Evolutionary conservation across 1,139 yeast species (phyloP), one percentile per base, ranked within the genome.

Genomic region (Yamadazyma kanchanaburiensis): DNA sequence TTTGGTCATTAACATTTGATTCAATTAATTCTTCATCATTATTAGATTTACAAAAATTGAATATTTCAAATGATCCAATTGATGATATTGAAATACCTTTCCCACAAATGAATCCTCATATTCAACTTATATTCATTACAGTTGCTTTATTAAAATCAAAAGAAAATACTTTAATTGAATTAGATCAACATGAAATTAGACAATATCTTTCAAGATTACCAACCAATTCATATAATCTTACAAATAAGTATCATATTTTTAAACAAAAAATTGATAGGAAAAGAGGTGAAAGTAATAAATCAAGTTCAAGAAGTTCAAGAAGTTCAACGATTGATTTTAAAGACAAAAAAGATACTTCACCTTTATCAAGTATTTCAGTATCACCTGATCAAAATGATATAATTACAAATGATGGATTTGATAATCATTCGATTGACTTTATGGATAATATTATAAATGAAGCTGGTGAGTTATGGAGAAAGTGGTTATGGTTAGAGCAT

Each of bases 401-500:
- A 9, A 53, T 66, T 29, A 58, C 74, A 21, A 64, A 64, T 34
- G 69, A 61, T 35, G 53, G 62, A 5, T 39, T 42, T 11, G 48
- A 49, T 32, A 55, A 53, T 32, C 64, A 55, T 37, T 59, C 60
- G 21, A 64, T 71, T 28, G 71, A 71, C 43, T 86, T 80, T 49
- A 75, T 81, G 53, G 89, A 82, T 46, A 77, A 77, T 39, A 72
- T 87, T 20, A 67, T 87, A 25, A 61, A 63, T 30, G 94, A 83
- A 53, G 89, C 95, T 2, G 95, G 95, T 12, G 94, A 85, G 47
- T 64, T 85, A 30, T 87, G 95, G 95, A 67, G 95, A 38, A 81
- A 80, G 45, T 85, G 94, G 88, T 60, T 83, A 25, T 83, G 88
- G 80, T 63, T 71, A 48, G 89, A 81, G 49, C 22, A 30, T 15